phyloP scores from a whole-genome alignment of 257 asterid species.

The Leonotis leonurus region DNA sequence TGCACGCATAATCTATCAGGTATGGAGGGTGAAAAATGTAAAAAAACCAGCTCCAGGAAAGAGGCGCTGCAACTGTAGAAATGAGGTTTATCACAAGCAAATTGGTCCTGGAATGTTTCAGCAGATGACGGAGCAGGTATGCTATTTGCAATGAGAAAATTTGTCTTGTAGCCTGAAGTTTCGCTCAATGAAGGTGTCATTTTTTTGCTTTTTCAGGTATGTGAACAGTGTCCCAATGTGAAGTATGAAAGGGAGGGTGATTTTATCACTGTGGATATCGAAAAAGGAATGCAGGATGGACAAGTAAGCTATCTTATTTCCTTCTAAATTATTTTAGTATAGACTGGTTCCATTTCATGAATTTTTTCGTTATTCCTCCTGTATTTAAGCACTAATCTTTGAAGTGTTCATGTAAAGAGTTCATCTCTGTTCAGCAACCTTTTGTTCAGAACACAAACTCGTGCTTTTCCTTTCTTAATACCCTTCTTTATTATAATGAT shows the following conservation, averaged over 20 bases:
- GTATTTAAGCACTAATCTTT: background rate
- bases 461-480: background rate
- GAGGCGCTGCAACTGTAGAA: slow-evolving; percentile 95
- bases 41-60: slow-evolving; percentile 92
- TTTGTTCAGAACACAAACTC: background rate
- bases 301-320: slow-evolving; percentile 47
- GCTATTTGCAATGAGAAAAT: background rate
- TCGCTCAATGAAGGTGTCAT: background rate
- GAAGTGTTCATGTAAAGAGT: background rate
- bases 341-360: background rate
- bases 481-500: background rate
- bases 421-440: background rate
- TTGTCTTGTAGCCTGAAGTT: background rate
- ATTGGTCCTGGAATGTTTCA: slow-evolving; percentile 99
- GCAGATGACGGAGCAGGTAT: slow-evolving; percentile 99
- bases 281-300: slow-evolving; percentile 98
- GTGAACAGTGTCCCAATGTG: slow-evolving; percentile 92
- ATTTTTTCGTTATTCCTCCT: background rate
- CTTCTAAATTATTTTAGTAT: background rate
- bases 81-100: slow-evolving; percentile 97
- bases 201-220: slow-evolving; percentile 49
- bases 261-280: slow-evolving; percentile 87
- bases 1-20: slow-evolving; percentile 39
- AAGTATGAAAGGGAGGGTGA: slow-evolving; percentile 93
- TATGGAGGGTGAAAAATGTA: slow-evolving; percentile 92